Evolutionary conservation across 2,329 filamentous ascomycete species (phyloP).

Genomic region (Neonectria ditissima): DNA sequence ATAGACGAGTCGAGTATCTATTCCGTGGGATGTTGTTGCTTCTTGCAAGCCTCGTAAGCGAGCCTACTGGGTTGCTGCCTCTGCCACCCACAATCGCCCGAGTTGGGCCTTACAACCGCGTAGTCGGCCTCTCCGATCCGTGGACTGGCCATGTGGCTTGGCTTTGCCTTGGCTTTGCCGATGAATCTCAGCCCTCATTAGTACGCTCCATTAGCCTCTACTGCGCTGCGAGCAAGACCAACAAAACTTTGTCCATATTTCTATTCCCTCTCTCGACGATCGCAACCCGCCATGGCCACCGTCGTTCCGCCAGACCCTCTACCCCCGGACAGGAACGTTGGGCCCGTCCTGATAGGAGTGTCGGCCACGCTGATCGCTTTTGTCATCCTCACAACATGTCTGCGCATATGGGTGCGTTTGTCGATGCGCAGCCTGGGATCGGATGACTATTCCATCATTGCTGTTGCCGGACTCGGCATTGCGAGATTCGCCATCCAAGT

Average conservation of each 20-base stretch:
- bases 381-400: slow-evolving; percentile 47
- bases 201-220: background rate
- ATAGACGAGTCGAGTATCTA: background rate
- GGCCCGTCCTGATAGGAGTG: slow-evolving; percentile 47
- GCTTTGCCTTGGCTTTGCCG: too few relatives aligned
- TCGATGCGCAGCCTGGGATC: slow-evolving; percentile 47
- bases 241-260: background rate
- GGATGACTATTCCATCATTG: slow-evolving; percentile 54
- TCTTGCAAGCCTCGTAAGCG: background rate
- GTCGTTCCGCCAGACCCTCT: slow-evolving; percentile 43
- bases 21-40: background rate
- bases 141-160: background rate
- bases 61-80: background rate
- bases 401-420: slow-evolving; percentile 49
- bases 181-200: background rate
- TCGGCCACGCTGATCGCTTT: slow-evolving; percentile 49
- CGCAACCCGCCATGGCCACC: slow-evolving; percentile 25
- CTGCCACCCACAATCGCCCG: background rate
- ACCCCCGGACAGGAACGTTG: slow-evolving; percentile 52
- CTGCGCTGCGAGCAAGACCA: background rate
- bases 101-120: background rate
- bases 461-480: slow-evolving; percentile 46
- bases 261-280: background rate
- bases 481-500: slow-evolving; percentile 50
- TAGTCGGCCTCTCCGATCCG: background rate